phyloP scores from a whole-genome alignment of 2,329 filamentous ascomycete genomes.

The Monilinia fructicola region DNA sequence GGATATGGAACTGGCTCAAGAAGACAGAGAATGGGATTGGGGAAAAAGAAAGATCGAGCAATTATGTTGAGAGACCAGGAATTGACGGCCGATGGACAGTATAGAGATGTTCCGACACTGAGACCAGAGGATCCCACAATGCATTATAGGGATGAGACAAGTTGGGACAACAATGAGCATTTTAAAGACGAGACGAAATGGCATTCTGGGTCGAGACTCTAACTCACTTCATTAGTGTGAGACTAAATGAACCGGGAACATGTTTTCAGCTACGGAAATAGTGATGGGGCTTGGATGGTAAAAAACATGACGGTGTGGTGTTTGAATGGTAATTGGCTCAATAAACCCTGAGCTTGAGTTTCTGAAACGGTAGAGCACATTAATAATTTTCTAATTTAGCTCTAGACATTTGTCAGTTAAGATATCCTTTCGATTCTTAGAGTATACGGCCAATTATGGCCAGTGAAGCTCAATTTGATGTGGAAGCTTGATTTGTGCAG shows the following conservation, averaged over 20 bases:
- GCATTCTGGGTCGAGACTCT: not conserved
- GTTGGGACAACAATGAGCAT: slow-evolving; percentile 11
- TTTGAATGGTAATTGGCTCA: not conserved
- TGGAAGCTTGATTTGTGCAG: not conserved
- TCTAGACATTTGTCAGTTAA: not conserved
- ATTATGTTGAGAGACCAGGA: slow-evolving; percentile 35
- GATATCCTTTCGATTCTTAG: no score
- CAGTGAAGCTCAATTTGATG: not conserved
- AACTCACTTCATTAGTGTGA: not conserved
- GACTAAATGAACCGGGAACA: no score
- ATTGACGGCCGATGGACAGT: slow-evolving; percentile 28
- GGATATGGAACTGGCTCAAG: slow-evolving; percentile 37
- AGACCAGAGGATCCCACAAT: slow-evolving; percentile 10
- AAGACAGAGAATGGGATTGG: slow-evolving; percentile 35
- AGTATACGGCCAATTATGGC: not conserved
- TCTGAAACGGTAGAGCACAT: not conserved
- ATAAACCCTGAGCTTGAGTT: not conserved
- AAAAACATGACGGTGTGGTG: not conserved
- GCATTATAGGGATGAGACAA: slow-evolving; percentile 23
- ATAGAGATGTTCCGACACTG: slow-evolving; percentile 29
- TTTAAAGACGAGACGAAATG: slow-evolving; percentile 1
- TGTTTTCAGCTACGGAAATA: not conserved
- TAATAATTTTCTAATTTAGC: not conserved
- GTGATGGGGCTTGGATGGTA: not conserved
- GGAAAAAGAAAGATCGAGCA: slow-evolving; percentile 28